These are phyloP conservation scores for Psilocybe cyanescens DNA, from an alignment of 768 basidiomycete genomes.

Conservation along the genomic window DNA sequence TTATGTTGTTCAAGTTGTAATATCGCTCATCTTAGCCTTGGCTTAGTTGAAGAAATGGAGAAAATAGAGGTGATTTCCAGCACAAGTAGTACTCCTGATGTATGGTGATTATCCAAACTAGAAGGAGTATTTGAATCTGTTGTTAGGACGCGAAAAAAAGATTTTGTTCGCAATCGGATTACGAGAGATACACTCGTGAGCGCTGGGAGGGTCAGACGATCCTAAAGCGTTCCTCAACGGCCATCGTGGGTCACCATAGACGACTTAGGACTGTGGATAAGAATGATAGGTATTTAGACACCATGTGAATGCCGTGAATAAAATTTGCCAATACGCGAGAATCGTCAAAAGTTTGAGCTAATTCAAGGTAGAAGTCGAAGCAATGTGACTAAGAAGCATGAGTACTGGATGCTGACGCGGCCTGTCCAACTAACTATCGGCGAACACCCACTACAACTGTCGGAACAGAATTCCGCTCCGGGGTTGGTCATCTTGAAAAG, in stretches of 20 bases:
- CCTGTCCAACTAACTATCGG: background rate
- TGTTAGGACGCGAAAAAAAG: slow-evolving; percentile 20
- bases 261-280: background rate
- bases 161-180: slow-evolving; percentile 28
- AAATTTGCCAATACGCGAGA: slow-evolving; percentile 9
- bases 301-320: background rate
- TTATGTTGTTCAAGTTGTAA: slow-evolving; percentile 5
- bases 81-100: slow-evolving; percentile 2
- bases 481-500: slow-evolving; percentile 6
- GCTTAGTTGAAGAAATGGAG: slow-evolving; percentile 18
- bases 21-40: slow-evolving; percentile 1
- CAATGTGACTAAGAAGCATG: background rate
- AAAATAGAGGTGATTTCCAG: background rate
- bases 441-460: background rate
- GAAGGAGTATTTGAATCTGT: slow-evolving; percentile 3
- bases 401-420: slow-evolving; percentile 1
- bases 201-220: slow-evolving; percentile 18
- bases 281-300: background rate
- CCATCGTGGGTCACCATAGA: slow-evolving; percentile 23
- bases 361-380: background rate
- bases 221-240: slow-evolving; percentile 12
- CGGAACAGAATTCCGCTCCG: slow-evolving; percentile 13
- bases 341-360: slow-evolving; percentile 6
- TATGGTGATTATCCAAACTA: background rate
- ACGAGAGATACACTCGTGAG: slow-evolving; percentile 13